Conservation (phyloP, 2,329 filamentous ascomycete genomes). For the Colletotrichum gloeosporioides region DNA sequence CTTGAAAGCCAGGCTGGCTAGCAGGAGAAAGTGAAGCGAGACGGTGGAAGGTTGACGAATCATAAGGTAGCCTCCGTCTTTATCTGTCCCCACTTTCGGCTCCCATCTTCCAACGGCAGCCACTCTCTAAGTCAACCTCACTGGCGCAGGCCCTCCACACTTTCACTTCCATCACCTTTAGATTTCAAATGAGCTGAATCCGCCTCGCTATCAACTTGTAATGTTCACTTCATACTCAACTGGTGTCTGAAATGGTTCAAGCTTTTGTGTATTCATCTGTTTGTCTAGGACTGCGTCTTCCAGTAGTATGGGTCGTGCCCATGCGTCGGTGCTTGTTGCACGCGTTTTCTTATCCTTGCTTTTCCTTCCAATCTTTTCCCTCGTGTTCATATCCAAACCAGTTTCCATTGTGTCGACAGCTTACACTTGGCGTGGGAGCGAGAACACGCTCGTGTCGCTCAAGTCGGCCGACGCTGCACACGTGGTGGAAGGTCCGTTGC, state of each 20-base stretch:
- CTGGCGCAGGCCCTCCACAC: no score
- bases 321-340: not conserved
- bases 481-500: not conserved
- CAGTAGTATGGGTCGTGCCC: not conserved
- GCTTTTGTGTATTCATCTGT: constrained; percentile 1
- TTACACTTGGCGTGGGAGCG: not conserved
- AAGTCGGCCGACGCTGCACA: not conserved
- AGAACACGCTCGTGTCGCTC: not conserved
- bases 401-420: not conserved
- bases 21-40: not conserved
- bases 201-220: fast-evolving
- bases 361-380: constrained; percentile 8
- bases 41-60: not conserved
- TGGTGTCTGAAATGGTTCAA: not conserved
- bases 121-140: no score
- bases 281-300: constrained; percentile 17
- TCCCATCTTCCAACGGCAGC: no score
- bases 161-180: no score
- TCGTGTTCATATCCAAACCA: not conserved
- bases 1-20: not conserved
- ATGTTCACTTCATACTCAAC: no score
- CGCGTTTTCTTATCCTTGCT: not conserved
- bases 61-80: not conserved
- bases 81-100: not conserved
- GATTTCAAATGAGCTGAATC: no score